Conservation (phyloP, 345 rosid genomes). For the Eutrema japonicum region DNA sequence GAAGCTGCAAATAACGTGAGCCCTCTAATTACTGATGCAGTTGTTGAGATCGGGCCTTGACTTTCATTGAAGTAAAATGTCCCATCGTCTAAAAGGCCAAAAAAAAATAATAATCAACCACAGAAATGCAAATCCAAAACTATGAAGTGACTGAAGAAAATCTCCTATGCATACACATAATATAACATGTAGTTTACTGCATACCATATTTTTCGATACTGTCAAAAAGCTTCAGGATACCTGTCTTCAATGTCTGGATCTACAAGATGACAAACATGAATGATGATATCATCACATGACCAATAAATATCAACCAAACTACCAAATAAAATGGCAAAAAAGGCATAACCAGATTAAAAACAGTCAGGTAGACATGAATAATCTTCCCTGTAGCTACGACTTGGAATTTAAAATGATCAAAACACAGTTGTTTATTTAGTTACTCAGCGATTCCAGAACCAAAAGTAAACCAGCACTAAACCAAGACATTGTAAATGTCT, state of each 20-base stretch:
- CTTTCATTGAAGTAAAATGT: constrained; percentile 72
- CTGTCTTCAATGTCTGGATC: constrained; percentile 69
- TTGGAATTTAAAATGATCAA: not conserved
- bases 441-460: not conserved
- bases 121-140: constrained; percentile 11
- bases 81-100: constrained; percentile 70
- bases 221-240: constrained; percentile 85
- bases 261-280: constrained; percentile 48
- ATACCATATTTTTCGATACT: constrained; percentile 82
- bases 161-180: not conserved
- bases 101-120: not conserved
- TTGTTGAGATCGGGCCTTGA: constrained; percentile 74
- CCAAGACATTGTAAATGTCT: not conserved
- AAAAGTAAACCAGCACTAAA: constrained; percentile 13
- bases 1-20: constrained; percentile 70
- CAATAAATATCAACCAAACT: constrained; percentile 3
- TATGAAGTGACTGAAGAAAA: constrained; percentile 1
- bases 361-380: constrained; percentile 6
- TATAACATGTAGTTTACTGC: constrained; percentile 15
- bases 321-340: constrained; percentile 17
- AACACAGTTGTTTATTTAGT: not conserved
- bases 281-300: constrained; percentile 13
- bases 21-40: constrained; percentile 87
- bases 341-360: not conserved
- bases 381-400: constrained; percentile 2